A percentile compares a stretch with the other conserved stretches of the same genome.
Conservation (phyloP, 2,329 filamentous ascomycete genomes). For the Fusarium temperatum region DNA sequence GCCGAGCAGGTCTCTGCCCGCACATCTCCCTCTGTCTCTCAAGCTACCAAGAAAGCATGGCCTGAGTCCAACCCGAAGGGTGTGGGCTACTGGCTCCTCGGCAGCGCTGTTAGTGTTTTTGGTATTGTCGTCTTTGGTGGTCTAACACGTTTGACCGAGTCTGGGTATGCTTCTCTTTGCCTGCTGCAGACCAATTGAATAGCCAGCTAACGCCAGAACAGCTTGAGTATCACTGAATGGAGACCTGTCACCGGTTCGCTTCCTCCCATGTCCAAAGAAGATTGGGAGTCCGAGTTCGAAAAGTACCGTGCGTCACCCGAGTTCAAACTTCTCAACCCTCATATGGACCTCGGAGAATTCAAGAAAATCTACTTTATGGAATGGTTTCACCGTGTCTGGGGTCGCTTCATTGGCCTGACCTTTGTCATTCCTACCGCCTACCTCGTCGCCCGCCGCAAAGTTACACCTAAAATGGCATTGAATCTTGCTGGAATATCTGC, state of each 20-base stretch:
- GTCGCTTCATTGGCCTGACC: conserved; percentile 86
- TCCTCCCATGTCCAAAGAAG: conserved; percentile 78
- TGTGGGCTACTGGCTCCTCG: conserved; percentile 92
- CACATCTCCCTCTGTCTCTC: conserved; percentile 34
- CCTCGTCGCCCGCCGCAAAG: conserved; percentile 82
- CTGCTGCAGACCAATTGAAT: neutral
- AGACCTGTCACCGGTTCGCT: conserved; percentile 92
- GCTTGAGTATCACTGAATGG: conserved; percentile 99
- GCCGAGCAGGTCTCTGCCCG: conserved; percentile 40
- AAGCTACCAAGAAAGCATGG: conserved; percentile 52
- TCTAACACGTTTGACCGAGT: conserved; percentile 92
- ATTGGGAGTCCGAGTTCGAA: conserved; percentile 93
- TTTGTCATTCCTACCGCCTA: conserved; percentile 90
- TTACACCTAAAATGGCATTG: conserved; percentile 79
- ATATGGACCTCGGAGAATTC: conserved; percentile 93
- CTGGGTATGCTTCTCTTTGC: conserved; percentile 70
- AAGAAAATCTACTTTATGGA: conserved; percentile 99
- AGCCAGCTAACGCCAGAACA: conserved; percentile 48
- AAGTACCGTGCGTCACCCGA: conserved; percentile 95
- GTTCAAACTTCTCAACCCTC: conserved; percentile 88
- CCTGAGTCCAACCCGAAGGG: conserved; percentile 75
- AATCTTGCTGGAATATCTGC: conserved; percentile 84
- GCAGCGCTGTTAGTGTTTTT: conserved; percentile 91
- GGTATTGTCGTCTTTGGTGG: conserved; percentile 97
- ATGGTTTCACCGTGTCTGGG: conserved; percentile 96